Evolutionary conservation across 225 moss, liverwort and hornwort genomes (phyloP), one percentile per base, ranked within the genome.

Genomic region (Climacium dendroides): DNA sequence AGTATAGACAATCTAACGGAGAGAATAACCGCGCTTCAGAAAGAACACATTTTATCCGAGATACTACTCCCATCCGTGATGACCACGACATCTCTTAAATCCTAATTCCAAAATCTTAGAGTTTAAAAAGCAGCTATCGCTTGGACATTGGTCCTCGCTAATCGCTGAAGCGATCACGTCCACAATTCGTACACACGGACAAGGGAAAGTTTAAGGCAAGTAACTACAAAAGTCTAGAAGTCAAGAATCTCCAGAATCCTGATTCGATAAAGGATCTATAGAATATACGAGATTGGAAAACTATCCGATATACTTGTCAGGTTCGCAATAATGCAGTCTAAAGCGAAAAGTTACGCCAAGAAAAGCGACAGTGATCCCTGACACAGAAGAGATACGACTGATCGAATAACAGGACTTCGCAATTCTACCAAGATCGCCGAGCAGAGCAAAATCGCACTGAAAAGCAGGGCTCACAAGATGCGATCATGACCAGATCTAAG

Each of bases 401-500:
- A 86, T 81, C 86, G 71, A 70, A 52, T 61, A 13, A n/a, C n/a
- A 70, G 64, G 65, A 50, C 53, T 63, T 48, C 41, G 61, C 10
- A 86, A 80, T 72, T 58, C 41, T 35, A 71, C 63, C 76, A 66
- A 12, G 54, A 61, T 64, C 58, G 54, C 58, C 76, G 58, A 15
- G 58, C 14, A 78, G 39, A 79, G 29, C 48, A 69, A 34, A n/a
- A 47, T 23, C 32, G 35, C 48, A 87, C 43, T 71, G 53, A 74
- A 58, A 85, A 77, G 47, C 87, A 83, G 64, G 28, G 61, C 70
- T 83, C 64, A 35, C 35, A 81, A 29, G 82, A 87, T 50, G 74
- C 82, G 60, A 83, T 88, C 83, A 29, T 41, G 69, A 86, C 50
- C 85, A 83, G 90, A 92, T 92, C 87, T 85, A 53, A 22, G 78